Conservation (phyloP, 371 early-diverging fungal species). For the Apophysomyces sp. region DNA sequence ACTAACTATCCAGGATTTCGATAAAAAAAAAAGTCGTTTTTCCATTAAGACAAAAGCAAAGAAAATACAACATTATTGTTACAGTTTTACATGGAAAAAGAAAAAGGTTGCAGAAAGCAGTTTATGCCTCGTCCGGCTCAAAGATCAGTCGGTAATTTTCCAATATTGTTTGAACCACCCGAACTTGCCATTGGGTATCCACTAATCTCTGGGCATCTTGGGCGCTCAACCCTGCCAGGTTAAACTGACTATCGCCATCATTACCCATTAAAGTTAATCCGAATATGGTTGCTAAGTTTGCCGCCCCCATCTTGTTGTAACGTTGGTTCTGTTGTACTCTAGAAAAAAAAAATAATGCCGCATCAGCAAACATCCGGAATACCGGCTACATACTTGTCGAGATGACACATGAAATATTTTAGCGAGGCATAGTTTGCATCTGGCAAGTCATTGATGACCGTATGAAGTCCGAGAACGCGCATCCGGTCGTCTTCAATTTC, state of each 20-base stretch:
- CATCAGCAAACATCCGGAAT: neutral
- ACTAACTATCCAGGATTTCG: too few relatives aligned
- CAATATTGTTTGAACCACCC: slow-evolving; percentile 42
- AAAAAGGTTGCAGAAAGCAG: neutral
- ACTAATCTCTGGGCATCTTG: slow-evolving; percentile 19
- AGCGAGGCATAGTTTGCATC: slow-evolving; percentile 82
- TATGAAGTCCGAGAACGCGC: slow-evolving; percentile 63
- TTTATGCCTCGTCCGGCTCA: slow-evolving; percentile 36
- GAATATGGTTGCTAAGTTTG: slow-evolving; percentile 84
- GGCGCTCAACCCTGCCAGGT: slow-evolving; percentile 1
- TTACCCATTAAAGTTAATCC: slow-evolving; percentile 83
- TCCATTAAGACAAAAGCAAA: neutral
- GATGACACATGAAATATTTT: slow-evolving; percentile 70
- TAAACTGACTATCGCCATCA: slow-evolving; percentile 24
- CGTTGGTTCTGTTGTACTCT: slow-evolving; percentile 72
- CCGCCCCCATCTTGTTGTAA: slow-evolving; percentile 81
- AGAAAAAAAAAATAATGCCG: neutral
- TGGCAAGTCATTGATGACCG: slow-evolving; percentile 70
- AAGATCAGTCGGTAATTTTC: slow-evolving; percentile 43
- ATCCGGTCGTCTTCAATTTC: slow-evolving; percentile 56
- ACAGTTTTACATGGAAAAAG: neutral
- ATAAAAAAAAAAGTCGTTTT: neutral
- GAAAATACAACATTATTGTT: neutral
- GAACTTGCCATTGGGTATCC: slow-evolving; percentile 43
- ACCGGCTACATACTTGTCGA: slow-evolving; percentile 55